A percentile compares a stretch with the other conserved stretches of the same genome.
Conservation (phyloP, 1,284 basidiomycete genomes). For the Gastroboletus turbinatus region DNA sequence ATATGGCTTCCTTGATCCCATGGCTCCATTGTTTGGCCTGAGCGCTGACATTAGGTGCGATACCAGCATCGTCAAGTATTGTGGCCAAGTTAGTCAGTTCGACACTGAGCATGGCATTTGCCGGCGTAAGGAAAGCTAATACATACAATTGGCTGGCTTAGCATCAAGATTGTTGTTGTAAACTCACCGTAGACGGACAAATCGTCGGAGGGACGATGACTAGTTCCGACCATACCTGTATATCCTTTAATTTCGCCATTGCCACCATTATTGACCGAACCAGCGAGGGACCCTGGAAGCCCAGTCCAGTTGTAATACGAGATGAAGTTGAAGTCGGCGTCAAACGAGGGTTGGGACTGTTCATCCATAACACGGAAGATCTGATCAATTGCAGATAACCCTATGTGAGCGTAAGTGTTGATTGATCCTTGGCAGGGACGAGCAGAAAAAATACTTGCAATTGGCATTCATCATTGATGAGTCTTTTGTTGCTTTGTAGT, state of each 20-base stretch:
- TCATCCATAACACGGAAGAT: constrained; percentile 75
- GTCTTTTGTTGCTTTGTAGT: constrained; percentile 69
- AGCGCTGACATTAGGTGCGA: constrained; percentile 50
- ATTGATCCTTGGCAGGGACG: background rate
- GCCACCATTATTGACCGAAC: constrained; percentile 61
- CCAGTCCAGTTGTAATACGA: constrained; percentile 83
- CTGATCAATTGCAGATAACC: constrained; percentile 67
- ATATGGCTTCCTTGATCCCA: constrained; percentile 62
- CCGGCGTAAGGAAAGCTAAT: constrained; percentile 69
- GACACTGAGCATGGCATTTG: constrained; percentile 79
- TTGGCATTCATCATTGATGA: constrained; percentile 67
- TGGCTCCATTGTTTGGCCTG: constrained; percentile 59
- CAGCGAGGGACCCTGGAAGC: constrained; percentile 53
- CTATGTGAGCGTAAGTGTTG: constrained; percentile 35
- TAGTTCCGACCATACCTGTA: constrained; percentile 68
- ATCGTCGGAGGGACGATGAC: constrained; percentile 77
- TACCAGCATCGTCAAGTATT: constrained; percentile 52
- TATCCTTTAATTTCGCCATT: constrained; percentile 69
- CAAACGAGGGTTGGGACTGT: constrained; percentile 72
- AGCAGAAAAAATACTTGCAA: constrained; percentile 43
- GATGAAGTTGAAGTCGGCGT: constrained; percentile 66
- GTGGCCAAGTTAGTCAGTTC: constrained; percentile 61
- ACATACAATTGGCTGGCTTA: background rate
- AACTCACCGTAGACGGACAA: constrained; percentile 60
- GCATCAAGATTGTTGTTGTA: background rate